Evolutionary conservation across 192 early-diverging fungal genomes (phyloP).

Genomic region (Cetraspora pellucida): DNA sequence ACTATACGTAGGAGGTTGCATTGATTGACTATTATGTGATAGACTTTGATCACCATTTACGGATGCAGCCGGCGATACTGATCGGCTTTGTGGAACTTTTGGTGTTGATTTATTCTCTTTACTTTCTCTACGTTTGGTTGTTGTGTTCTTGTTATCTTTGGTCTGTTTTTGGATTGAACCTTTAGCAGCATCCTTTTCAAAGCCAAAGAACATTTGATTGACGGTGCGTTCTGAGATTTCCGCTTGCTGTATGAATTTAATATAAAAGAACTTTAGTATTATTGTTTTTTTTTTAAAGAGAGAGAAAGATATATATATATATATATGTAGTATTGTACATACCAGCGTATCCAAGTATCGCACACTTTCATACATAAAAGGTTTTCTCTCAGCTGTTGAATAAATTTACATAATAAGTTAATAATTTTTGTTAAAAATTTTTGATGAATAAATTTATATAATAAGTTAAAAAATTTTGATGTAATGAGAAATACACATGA

Average conservation of each 20-base stretch:
- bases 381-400: slow-evolving; percentile 22
- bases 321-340: not conserved
- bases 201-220: slow-evolving; percentile 37
- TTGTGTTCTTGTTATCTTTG: not conserved
- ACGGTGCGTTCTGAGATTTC: slow-evolving; percentile 34
- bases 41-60: not conserved
- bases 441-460: not conserved
- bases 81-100: not conserved
- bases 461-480: too few species aligned
- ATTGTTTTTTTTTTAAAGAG: not conserved
- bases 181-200: slow-evolving; percentile 15
- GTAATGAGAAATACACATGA: too few species aligned
- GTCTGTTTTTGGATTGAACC: not conserved
- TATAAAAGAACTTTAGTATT: not conserved
- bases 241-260: slow-evolving; percentile 8
- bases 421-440: too few species aligned
- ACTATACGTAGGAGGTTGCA: not conserved
- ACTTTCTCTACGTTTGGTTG: not conserved
- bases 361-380: slow-evolving; percentile 35
- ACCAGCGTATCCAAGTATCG: slow-evolving; percentile 30
- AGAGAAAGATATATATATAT: not conserved
- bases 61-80: slow-evolving; percentile 15
- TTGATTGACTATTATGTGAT: not conserved
- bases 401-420: not conserved
- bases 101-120: not conserved